Base-by-base conservation (phyloP, 306 rosid genomes). In the Lathyrus sativus region DNA sequence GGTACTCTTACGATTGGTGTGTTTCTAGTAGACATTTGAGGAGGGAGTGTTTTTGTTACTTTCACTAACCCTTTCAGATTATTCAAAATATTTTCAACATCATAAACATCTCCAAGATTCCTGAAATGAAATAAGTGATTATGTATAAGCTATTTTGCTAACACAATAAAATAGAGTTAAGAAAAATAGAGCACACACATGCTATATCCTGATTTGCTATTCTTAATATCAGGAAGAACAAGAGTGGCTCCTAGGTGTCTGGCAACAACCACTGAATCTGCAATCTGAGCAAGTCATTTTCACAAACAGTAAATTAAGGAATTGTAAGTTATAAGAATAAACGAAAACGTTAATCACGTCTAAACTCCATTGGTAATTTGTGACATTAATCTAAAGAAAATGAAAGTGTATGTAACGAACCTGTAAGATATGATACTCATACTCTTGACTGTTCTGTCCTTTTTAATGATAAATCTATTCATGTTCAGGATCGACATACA, bases 251-350 rank as follows among this genome's bases (percentile, higher is more conserved):
- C 83, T 3, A 82, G 63, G 71, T 53, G 46, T 74, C 62, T 74
- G 11, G 85, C 83, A 11, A 78, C 80, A 41, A 74, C 78, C 38
- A 82, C 80, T 24, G 85, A 80, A 54, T 82, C 78, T 10, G 83
- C 78, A 65, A 82, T 59, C 85, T 81, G 72, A 51, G 54, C 18
- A 76, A 77, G 19, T 9, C 57, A 69, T 50, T 18, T 6, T 68
- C 67, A 26, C 9, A 70, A 54, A 61, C 35, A 10, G 54, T 49
- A n/a, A 70, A 65, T 49, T n/a, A 35, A 68, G 4, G 29, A 26
- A 4, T 26, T 26, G 29, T 26, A 3, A 26, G 29, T 26, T 26
- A 26, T 26, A 56, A 11, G 7, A 72, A 6, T 0, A 17, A 19
- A 49, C 3, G 7, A 49, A 49, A 4, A 48, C 19, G 42, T 39